Base-by-base conservation (phyloP, 768 basidiomycete genomes). In the Suillus subaureus region DNA sequence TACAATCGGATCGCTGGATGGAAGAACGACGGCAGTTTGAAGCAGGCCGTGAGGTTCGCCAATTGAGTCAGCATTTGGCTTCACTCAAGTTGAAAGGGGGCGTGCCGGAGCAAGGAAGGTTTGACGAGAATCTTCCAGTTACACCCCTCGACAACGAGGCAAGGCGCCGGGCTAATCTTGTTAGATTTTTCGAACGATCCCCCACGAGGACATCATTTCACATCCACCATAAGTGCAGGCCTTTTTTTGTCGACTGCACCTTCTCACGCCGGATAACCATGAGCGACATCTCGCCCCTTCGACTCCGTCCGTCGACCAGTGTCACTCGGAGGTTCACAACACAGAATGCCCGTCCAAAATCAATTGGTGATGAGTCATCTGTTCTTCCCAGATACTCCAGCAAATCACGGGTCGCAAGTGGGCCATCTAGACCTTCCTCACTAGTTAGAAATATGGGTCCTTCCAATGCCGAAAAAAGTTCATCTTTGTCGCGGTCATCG, bases 1-100 rank as follows among this genome's bases (percentile, higher is more conserved):
- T 84, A 47, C 80, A 84, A 65, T 79, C 78, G 1, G 79, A 85
- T 58, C 80, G 83, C 37, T 86, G 85, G 85, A 76, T 81, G 74
- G 82, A 83, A 66, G 86, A 87, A 68, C 79, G 79, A 66, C 76
- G 80, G 64, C 79, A 79, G 62, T 62, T 67, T 37, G 77, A 73
- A 26, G 77, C 78, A 23, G 75, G 79, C 63, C 69, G 78, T 58
- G 77, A 85, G 63, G 72, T 77, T 35, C 75, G 79, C 67, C 66
- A 63, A 31, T 64, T 84, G 64, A 74, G 73, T 63, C 75, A 78
- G 66, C 79, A 80, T 43, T 70, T 84, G 40, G 67, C 70, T 49
- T 72, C 68, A 51, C 66, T 82, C 62, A 66, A 64, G 70, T 75
- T 67, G 74, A 51, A 42, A n/a, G 64, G 64, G 26, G 68, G 65